These are phyloP conservation scores for Globisporangium lucens DNA, from an alignment of 352 stramenopile genomes.

Conservation along the genomic window DNA sequence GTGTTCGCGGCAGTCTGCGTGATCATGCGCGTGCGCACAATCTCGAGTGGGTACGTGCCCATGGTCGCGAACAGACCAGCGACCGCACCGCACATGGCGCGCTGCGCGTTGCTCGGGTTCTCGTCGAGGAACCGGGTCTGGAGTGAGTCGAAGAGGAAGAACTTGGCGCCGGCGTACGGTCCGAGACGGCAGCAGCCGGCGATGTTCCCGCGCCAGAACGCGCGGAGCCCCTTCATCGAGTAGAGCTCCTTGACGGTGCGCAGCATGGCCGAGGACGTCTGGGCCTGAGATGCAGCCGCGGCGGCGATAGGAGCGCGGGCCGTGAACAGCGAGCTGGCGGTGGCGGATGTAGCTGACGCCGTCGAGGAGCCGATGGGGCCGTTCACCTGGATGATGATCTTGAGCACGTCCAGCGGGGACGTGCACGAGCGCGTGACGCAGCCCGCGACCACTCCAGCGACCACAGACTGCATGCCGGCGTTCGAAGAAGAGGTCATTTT, in stretches of 20 bases:
- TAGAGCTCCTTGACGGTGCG: slow-evolving; percentile 61
- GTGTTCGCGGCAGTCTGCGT: slow-evolving; percentile 39
- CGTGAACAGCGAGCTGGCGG: slow-evolving; percentile 1
- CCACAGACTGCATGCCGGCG: slow-evolving; percentile 57
- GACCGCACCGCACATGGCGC: slow-evolving; percentile 51
- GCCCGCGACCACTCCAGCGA: slow-evolving; percentile 70
- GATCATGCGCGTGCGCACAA: slow-evolving; percentile 82
- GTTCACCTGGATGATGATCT: slow-evolving; percentile 84
- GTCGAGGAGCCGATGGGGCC: slow-evolving; percentile 20
- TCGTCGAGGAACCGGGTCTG: slow-evolving; percentile 44
- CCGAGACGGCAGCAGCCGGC: slow-evolving; percentile 74
- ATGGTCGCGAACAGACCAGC: slow-evolving; percentile 72
- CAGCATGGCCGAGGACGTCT: slow-evolving; percentile 33
- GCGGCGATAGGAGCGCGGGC: slow-evolving; percentile 13
- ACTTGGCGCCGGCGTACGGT: slow-evolving; percentile 78
- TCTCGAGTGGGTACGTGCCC: slow-evolving; percentile 76
- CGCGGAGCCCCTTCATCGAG: slow-evolving; percentile 54
- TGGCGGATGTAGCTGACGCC: neutral
- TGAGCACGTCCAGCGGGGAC: slow-evolving; percentile 79
- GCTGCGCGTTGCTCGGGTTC: slow-evolving; percentile 40
- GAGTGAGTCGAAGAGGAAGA: slow-evolving; percentile 74
- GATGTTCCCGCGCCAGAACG: slow-evolving; percentile 80
- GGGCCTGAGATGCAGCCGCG: neutral
- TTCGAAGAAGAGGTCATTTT: slow-evolving; percentile 5
- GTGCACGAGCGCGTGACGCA: slow-evolving; percentile 82